phyloP scores from a whole-genome alignment of 2,329 filamentous ascomycete species.

The Teratosphaeriaceae sp. region DNA sequence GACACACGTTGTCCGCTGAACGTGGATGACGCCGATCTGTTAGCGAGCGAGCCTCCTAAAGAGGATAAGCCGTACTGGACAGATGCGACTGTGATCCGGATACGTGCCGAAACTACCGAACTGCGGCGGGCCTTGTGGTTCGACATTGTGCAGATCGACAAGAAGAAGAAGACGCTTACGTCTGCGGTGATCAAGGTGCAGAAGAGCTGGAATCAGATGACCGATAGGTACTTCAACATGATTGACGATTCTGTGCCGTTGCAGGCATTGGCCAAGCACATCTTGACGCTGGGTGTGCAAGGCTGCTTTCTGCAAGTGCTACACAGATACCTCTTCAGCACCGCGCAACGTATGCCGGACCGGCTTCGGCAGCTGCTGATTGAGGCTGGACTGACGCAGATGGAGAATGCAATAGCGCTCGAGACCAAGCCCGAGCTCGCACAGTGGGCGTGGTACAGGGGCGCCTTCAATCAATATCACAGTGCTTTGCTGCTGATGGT shows the following conservation, averaged over 20 bases:
- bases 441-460: slow-evolving; percentile 63
- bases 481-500: slow-evolving; percentile 61
- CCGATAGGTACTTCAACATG: slow-evolving; percentile 58
- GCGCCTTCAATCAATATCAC: slow-evolving; percentile 68
- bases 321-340: slow-evolving; percentile 57
- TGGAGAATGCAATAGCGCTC: slow-evolving; percentile 50
- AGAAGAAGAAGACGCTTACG: slow-evolving; percentile 55
- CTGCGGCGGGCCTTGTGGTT: slow-evolving; percentile 64
- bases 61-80: slow-evolving; percentile 55
- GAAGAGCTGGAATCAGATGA: slow-evolving; percentile 58
- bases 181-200: slow-evolving; percentile 62
- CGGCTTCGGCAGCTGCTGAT: slow-evolving; percentile 59
- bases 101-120: slow-evolving; percentile 67
- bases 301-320: slow-evolving; percentile 61
- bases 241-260: slow-evolving; percentile 54
- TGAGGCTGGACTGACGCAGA: slow-evolving; percentile 48
- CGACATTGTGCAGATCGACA: slow-evolving; percentile 60
- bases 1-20: slow-evolving; percentile 68
- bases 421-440: slow-evolving; percentile 48
- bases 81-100: slow-evolving; percentile 58
- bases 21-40: slow-evolving; percentile 59
- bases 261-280: slow-evolving; percentile 56
- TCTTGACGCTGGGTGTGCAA: slow-evolving; percentile 58
- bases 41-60: slow-evolving; percentile 31
- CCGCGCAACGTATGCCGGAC: slow-evolving; percentile 48